Evolutionary conservation across 2,329 filamentous ascomycete genomes (phyloP).

Genomic region (Colletotrichum kahawae): DNA sequence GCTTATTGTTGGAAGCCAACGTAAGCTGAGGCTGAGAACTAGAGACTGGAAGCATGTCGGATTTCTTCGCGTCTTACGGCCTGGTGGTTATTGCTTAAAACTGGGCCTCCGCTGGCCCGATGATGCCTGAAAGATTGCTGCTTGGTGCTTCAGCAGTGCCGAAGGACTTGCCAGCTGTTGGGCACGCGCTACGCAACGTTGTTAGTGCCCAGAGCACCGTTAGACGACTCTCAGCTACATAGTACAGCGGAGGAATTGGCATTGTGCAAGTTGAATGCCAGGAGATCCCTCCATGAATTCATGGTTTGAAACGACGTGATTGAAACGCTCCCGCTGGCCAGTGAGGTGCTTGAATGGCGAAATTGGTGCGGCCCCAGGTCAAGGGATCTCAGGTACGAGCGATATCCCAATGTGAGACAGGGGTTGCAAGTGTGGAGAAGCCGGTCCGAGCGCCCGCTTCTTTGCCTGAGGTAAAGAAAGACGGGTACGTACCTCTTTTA

Average conservation of each 20-base stretch:
- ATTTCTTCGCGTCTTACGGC: neutral
- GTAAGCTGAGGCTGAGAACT: neutral
- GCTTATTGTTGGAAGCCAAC: neutral
- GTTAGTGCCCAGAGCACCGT: neutral
- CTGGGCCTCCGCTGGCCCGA: neutral
- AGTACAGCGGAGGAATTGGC: neutral
- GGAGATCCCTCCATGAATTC: constrained; percentile 2
- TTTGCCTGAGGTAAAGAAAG: neutral
- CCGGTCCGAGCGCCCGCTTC: neutral
- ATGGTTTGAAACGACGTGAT: constrained; percentile 18
- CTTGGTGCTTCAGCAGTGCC: neutral
- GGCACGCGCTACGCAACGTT: neutral
- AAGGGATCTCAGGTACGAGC: constrained; percentile 6
- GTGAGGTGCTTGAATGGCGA: constrained; percentile 14
- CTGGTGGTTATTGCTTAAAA: neutral
- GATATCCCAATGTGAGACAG: constrained; percentile 13
- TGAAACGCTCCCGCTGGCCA: constrained; percentile 15
- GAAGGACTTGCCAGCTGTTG: neutral
- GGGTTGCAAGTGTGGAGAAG: constrained; percentile 4
- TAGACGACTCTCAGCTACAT: neutral
- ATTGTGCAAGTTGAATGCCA: neutral
- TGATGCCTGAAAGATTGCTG: neutral
- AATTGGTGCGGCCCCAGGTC: neutral
- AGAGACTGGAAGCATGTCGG: neutral
- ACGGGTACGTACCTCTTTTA: neutral